These are phyloP conservation scores for Thalassiosira hispida DNA, from an alignment of 352 stramenopile species.

Conservation along the genomic window DNA sequence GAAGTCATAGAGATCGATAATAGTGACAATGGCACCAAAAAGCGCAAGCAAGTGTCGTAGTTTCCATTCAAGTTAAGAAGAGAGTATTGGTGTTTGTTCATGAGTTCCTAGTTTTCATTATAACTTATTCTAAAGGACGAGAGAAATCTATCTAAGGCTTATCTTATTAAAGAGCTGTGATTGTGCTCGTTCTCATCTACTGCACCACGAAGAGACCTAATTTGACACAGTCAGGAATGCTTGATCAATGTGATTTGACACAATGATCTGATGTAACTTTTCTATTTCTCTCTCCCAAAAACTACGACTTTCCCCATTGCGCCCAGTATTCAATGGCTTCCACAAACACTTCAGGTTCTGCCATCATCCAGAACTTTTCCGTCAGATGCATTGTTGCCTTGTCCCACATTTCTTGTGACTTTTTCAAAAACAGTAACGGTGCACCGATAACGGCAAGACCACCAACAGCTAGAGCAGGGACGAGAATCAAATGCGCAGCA, in stretches of 20 bases:
- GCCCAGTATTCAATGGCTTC: slow-evolving; percentile 69
- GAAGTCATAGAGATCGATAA: slow-evolving; percentile 56
- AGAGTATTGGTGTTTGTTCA: neutral
- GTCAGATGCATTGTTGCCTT: slow-evolving; percentile 59
- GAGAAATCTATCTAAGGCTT: no score
- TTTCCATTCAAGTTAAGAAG: neutral
- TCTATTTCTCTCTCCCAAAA: neutral
- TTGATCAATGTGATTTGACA: no score
- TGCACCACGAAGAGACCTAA: no score
- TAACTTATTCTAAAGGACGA: no score
- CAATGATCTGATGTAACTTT: no score
- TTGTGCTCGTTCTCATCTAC: no score
- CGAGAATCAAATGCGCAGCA: slow-evolving; percentile 57
- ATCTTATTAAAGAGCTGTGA: no score
- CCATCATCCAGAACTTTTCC: slow-evolving; percentile 62
- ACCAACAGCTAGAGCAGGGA: slow-evolving; percentile 60
- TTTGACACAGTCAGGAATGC: no score
- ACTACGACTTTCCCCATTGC: slow-evolving; percentile 6
- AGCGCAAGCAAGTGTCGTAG: slow-evolving; percentile 26
- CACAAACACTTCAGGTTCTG: slow-evolving; percentile 56
- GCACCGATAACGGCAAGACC: slow-evolving; percentile 55
- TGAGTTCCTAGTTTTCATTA: neutral
- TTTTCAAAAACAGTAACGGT: slow-evolving; percentile 64
- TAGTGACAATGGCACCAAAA: slow-evolving; percentile 22
- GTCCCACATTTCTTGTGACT: slow-evolving; percentile 63